phyloP scores from a whole-genome alignment of 139 green algal genomes.

The Tetraselmis striata region DNA sequence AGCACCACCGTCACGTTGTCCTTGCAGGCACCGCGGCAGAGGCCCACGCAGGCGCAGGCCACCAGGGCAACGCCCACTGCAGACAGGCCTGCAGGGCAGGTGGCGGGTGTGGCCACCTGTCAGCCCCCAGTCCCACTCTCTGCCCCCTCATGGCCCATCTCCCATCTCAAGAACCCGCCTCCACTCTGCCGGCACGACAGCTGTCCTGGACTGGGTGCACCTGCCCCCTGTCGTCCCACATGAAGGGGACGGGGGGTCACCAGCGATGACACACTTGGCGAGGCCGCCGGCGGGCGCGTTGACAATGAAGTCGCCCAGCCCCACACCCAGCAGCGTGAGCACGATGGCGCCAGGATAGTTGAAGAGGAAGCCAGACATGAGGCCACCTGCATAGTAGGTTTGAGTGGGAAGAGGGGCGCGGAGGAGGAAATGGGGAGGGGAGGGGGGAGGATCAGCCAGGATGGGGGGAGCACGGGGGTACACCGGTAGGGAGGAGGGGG shows the following conservation, averaged over 20 bases:
- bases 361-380: slow-evolving; percentile 66
- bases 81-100: slow-evolving; percentile 50
- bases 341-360: slow-evolving; percentile 64
- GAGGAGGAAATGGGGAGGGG: slow-evolving; percentile 53
- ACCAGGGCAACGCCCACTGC: slow-evolving; percentile 78
- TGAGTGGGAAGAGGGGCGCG: not conserved
- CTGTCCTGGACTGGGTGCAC: too few relatives aligned
- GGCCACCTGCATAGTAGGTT: slow-evolving; percentile 29
- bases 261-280: not conserved
- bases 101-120: too few relatives aligned
- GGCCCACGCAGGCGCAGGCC: slow-evolving; percentile 58
- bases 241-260: too few relatives aligned
- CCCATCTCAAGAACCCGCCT: too few relatives aligned
- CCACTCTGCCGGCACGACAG: too few relatives aligned
- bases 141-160: too few relatives aligned
- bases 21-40: slow-evolving; percentile 70
- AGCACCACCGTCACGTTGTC: slow-evolving; percentile 21
- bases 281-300: not conserved
- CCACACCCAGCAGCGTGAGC: not conserved
- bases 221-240: too few relatives aligned
- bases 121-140: too few relatives aligned
- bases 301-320: not conserved
- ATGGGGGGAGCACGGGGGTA: too few relatives aligned
- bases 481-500: not conserved
- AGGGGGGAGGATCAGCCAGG: not conserved